phyloP scores from a whole-genome alignment of 306 rosid species.

The Herpetospermum pedunculosum region DNA sequence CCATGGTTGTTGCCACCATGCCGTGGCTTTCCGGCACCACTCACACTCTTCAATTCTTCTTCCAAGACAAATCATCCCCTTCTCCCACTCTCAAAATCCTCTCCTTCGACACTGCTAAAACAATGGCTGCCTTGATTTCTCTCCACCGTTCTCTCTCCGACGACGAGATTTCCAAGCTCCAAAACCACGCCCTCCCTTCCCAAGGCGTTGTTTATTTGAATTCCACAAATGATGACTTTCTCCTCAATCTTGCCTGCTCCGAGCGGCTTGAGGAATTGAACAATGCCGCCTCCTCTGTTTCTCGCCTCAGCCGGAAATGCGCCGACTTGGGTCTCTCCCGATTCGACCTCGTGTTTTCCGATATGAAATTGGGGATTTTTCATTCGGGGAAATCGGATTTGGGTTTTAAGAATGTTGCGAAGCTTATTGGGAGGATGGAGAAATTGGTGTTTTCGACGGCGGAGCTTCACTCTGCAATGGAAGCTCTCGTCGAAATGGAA shows the following conservation, averaged over 20 bases:
- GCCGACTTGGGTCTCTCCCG: conserved; percentile 7
- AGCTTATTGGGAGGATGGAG: conserved; percentile 31
- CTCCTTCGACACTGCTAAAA: conserved; percentile 47
- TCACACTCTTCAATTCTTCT: conserved; percentile 14
- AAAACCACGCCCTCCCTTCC: conserved; percentile 20
- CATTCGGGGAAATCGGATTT: conserved; percentile 20
- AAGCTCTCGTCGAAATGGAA: conserved; percentile 32
- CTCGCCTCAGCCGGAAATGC: conserved; percentile 31
- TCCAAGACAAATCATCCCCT: conserved; percentile 8
- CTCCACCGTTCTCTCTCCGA: conserved; percentile 49
- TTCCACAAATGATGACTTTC: conserved; percentile 35
- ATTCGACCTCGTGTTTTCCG: conserved; percentile 23
- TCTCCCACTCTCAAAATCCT: conserved; percentile 39
- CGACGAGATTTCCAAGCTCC: conserved; percentile 26
- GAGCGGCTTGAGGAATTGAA: conserved; percentile 57
- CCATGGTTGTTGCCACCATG: conserved; percentile 29
- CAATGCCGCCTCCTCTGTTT: conserved; percentile 28
- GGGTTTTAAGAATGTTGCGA: conserved; percentile 6
- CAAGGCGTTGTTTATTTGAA: conserved; percentile 33
- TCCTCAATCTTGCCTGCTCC: conserved; percentile 47
- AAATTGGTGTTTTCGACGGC: conserved; percentile 21
- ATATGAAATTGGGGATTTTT: conserved; percentile 18
- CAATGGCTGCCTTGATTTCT: conserved; percentile 47
- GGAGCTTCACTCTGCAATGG: conserved; percentile 30
- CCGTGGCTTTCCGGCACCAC: conserved; percentile 9